Percentiles rank a stretch among this genome's conserved stretches.
phyloP scores from a whole-genome alignment of 2,329 filamentous ascomycete genomes.

The Pezicula rhizophila region DNA sequence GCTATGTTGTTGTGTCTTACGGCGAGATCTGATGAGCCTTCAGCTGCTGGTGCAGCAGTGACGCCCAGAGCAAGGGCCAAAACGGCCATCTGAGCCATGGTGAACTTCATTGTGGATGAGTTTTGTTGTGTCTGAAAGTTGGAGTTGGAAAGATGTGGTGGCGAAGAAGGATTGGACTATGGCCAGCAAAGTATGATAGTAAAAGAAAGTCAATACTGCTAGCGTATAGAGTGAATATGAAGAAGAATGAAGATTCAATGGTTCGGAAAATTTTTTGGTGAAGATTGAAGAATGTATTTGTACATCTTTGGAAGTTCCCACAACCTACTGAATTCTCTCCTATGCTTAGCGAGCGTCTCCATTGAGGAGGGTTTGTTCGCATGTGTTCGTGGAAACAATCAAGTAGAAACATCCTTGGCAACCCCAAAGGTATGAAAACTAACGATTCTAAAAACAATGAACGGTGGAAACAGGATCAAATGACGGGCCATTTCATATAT shows the following conservation, averaged over 20 bases:
- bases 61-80: constrained; percentile 1
- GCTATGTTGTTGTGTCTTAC: background rate
- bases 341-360: no score
- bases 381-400: no score
- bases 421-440: no score
- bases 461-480: no score
- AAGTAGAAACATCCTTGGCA: no score
- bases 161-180: background rate
- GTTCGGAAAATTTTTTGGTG: no score
- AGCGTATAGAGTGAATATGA: background rate
- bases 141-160: background rate
- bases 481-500: no score
- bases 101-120: background rate
- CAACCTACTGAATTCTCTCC: no score
- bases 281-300: no score
- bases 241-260: background rate
- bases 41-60: background rate
- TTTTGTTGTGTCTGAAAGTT: background rate
- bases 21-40: background rate
- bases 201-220: background rate
- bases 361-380: no score
- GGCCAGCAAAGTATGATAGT: background rate
- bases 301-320: no score
- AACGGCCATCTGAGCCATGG: background rate
- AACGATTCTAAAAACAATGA: no score